phyloP scores from a whole-genome alignment of 768 basidiomycete species.

The Pisolithus albus region DNA sequence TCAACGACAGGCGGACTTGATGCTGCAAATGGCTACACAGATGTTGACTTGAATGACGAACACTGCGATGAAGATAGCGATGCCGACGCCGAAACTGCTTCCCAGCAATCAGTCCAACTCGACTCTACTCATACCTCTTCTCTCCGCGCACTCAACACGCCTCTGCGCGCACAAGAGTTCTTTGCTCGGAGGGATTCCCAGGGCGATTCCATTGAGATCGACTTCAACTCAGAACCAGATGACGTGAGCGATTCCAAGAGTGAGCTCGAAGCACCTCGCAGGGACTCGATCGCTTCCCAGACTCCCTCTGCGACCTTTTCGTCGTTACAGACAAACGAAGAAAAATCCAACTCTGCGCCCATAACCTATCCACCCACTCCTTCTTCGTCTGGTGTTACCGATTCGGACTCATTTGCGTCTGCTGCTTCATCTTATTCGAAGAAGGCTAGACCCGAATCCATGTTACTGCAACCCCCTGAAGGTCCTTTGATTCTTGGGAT shows the following conservation, averaged over 20 bases:
- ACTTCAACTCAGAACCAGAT: constrained; percentile 48
- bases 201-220: constrained; percentile 45
- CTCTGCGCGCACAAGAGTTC: constrained; percentile 21
- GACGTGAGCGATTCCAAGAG: constrained; percentile 45
- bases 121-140: constrained; percentile 53
- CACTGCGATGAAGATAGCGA: constrained; percentile 34
- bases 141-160: constrained; percentile 28
- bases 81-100: constrained; percentile 69
- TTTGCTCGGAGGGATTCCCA: constrained; percentile 38
- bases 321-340: constrained; percentile 27
- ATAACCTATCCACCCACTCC: constrained; percentile 58
- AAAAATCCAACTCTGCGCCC: constrained; percentile 28
- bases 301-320: constrained; percentile 37
- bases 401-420: constrained; percentile 55
- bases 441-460: constrained; percentile 75
- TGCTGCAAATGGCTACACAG: constrained; percentile 2
- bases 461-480: constrained; percentile 51
- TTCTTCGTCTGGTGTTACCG: constrained; percentile 36
- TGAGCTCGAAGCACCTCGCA: constrained; percentile 26
- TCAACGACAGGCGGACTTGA: constrained; percentile 5
- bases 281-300: constrained; percentile 47
- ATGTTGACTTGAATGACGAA: constrained; percentile 2
- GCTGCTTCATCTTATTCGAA: constrained; percentile 46
- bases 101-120: constrained; percentile 70
- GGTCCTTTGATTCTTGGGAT: constrained; percentile 74